A percentile compares a stretch with the other conserved stretches of the same genome.
These are phyloP conservation scores for Candida ipomoeae DNA, from an alignment of 805 yeast species.

Conservation along the genomic window DNA sequence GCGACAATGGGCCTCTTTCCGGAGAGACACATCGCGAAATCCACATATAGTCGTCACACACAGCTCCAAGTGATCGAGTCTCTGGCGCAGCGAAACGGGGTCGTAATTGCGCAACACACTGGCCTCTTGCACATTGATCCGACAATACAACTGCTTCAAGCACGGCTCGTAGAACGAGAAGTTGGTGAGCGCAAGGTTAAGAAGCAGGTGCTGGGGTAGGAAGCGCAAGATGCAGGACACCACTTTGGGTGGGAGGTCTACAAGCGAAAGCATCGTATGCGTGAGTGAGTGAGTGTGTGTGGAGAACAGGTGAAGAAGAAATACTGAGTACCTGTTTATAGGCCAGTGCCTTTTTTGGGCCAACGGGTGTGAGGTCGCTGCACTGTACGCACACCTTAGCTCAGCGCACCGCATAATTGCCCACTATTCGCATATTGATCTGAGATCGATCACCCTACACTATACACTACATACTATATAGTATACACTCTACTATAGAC, in stretches of 20 bases:
- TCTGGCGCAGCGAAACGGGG: slow-evolving; percentile 3
- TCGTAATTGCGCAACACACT: slow-evolving; percentile 14
- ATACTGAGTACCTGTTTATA: background rate
- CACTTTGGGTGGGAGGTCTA: slow-evolving; percentile 11
- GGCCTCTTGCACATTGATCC: slow-evolving; percentile 21
- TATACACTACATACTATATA: no score
- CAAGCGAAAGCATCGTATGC: background rate
- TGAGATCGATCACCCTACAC: no score
- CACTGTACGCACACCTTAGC: background rate
- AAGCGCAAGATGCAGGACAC: slow-evolving; percentile 15
- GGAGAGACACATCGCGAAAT: slow-evolving; percentile 14
- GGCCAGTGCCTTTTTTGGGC: background rate
- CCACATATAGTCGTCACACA: slow-evolving; percentile 26
- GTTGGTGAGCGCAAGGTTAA: slow-evolving; percentile 33
- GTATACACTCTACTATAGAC: no score
- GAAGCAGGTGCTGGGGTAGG: slow-evolving; percentile 29
- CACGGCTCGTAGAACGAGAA: slow-evolving; percentile 34
- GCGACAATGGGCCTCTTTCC: slow-evolving; percentile 19
- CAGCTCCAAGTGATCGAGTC: slow-evolving; percentile 22
- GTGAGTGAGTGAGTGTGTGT: no score
- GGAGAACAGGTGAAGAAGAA: no score
- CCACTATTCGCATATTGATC: no score
- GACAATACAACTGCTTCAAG: slow-evolving; percentile 24
- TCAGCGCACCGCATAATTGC: no score
- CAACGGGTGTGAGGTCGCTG: background rate